A percentile compares a stretch with the other conserved stretches of the same genome.
These are phyloP conservation scores for Pichia eremophila DNA, from an alignment of 805 yeast genomes.

Conservation along the genomic window DNA sequence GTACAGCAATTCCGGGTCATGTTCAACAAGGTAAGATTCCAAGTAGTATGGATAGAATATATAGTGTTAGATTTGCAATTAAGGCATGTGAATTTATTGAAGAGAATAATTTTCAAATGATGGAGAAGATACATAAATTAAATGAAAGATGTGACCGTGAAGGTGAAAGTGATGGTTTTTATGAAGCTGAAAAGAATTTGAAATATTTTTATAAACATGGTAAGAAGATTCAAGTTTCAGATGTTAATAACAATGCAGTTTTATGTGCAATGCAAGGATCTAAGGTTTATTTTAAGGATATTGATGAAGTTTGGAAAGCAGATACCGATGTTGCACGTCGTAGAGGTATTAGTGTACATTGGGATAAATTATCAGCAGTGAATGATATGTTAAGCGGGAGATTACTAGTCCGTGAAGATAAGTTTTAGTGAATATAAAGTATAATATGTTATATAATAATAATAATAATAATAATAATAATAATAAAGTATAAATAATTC, in stretches of 20 bases:
- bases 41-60: slow-evolving; percentile 85
- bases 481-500: too few relatives aligned
- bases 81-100: slow-evolving; percentile 86
- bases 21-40: slow-evolving; percentile 97
- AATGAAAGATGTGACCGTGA: slow-evolving; percentile 17
- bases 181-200: slow-evolving; percentile 28
- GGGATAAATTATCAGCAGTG: slow-evolving; percentile 51
- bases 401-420: slow-evolving; percentile 34
- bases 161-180: slow-evolving; percentile 8
- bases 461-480: not conserved
- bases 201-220: slow-evolving; percentile 46
- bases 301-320: slow-evolving; percentile 45
- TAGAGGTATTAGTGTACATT: slow-evolving; percentile 61
- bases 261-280: slow-evolving; percentile 69
- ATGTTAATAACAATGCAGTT: slow-evolving; percentile 39
- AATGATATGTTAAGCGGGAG: slow-evolving; percentile 71
- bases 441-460: too few relatives aligned
- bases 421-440: too few relatives aligned
- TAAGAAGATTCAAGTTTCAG: slow-evolving; percentile 27
- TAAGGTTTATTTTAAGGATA: slow-evolving; percentile 45
- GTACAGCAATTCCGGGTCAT: slow-evolving; percentile 96
- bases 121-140: slow-evolving; percentile 6
- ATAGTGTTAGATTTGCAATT: slow-evolving; percentile 83
- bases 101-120: slow-evolving; percentile 24
- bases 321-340: slow-evolving; percentile 54